Percentiles rank a stretch among this genome's conserved stretches.
These are phyloP conservation scores for Populus ilicifolia DNA, from an alignment of 345 rosid genomes.

Conservation along the genomic window DNA sequence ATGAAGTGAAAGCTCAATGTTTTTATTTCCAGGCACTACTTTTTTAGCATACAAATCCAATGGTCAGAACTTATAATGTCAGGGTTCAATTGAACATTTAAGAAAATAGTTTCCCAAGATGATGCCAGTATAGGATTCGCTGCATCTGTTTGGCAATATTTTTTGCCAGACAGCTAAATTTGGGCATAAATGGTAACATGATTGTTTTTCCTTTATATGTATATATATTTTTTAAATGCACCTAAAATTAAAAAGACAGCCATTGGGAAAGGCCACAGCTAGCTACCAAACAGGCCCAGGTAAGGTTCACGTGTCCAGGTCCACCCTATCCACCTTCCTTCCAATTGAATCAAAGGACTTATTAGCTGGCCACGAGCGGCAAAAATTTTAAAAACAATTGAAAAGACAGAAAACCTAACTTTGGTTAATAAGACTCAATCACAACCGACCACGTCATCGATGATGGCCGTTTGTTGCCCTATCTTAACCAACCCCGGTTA, in stretches of 20 bases:
- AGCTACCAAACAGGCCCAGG: constrained; percentile 1
- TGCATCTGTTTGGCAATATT: background rate
- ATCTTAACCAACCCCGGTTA: constrained; percentile 10
- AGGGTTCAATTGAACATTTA: background rate
- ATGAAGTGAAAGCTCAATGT: background rate
- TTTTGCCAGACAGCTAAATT: background rate
- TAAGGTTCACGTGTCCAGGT: background rate
- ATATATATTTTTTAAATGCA: background rate
- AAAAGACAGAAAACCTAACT: constrained; percentile 7
- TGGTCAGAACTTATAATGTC: background rate
- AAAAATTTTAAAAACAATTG: constrained; percentile 11
- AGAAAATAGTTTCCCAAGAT: too few relatives aligned
- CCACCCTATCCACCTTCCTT: background rate
- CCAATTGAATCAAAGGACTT: background rate
- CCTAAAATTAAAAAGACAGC: background rate
- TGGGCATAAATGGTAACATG: background rate
- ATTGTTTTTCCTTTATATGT: background rate
- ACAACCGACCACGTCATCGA: background rate
- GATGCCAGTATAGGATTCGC: background rate
- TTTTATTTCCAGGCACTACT: too few relatives aligned
- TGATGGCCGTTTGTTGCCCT: background rate
- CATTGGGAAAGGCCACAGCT: background rate
- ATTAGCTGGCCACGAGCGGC: constrained; percentile 23
- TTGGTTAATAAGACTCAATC: background rate
- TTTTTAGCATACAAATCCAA: background rate